Conservation (phyloP, 2,329 filamentous ascomycete genomes). For the Cercospora sp. region DNA sequence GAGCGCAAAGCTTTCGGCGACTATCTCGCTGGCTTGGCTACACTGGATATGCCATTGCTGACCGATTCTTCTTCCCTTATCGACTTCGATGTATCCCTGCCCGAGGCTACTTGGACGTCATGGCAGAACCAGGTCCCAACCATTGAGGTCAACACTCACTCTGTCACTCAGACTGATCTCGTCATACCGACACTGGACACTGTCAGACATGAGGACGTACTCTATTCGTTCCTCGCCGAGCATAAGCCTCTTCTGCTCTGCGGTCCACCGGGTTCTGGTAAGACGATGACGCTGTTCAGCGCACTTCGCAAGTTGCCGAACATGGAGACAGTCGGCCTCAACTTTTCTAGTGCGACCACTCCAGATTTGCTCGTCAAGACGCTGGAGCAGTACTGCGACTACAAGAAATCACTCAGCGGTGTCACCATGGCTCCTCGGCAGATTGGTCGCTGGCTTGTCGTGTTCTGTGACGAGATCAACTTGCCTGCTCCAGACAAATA, state of each 20-base stretch:
- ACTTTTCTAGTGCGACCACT: slow-evolving; percentile 98
- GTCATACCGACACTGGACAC: slow-evolving; percentile 98
- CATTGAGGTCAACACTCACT: slow-evolving; percentile 97
- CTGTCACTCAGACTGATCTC: slow-evolving; percentile 94
- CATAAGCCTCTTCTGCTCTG: slow-evolving; percentile 96
- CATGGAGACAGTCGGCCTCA: slow-evolving; percentile 98
- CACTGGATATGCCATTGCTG: slow-evolving; percentile 80
- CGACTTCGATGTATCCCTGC: slow-evolving; percentile 88
- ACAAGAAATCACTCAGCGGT: slow-evolving; percentile 96
- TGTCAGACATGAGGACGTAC: slow-evolving; percentile 94
- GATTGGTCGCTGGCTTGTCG: slow-evolving; percentile 94
- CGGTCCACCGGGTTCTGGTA: slow-evolving; percentile 95
- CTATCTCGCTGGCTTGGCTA: slow-evolving; percentile 76
- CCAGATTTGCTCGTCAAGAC: slow-evolving; percentile 98
- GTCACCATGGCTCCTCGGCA: slow-evolving; percentile 94
- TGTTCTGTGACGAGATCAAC: slow-evolving; percentile 99
- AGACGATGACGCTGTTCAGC: slow-evolving; percentile 99
- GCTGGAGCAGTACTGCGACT: slow-evolving; percentile 99
- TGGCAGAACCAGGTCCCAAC: slow-evolving; percentile 95
- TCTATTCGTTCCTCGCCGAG: slow-evolving; percentile 98
- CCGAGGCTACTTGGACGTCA: slow-evolving; percentile 81
- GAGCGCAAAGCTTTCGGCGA: slow-evolving; percentile 91
- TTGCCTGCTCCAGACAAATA: slow-evolving; percentile 96
- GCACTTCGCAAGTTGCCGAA: slow-evolving; percentile 94
- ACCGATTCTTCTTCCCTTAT: slow-evolving; percentile 78